Evolutionary conservation across 495 filamentous ascomycete genomes (phyloP), one percentile per base, ranked within the genome.

Genomic region (Collariella sp.): DNA sequence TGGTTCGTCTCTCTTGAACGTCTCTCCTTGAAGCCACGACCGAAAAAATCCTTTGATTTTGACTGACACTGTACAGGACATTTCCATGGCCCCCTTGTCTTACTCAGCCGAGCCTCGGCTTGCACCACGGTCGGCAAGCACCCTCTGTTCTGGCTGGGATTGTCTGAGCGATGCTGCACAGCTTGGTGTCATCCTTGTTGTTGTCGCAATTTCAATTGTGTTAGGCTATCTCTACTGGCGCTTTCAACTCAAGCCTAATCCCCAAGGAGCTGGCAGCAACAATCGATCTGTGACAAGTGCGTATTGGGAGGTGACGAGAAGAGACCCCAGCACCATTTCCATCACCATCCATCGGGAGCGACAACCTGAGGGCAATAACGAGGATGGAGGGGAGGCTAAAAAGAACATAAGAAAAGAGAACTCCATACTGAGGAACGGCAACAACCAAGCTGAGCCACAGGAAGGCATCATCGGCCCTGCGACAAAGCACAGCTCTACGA

Each of bases 81-180:
- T 13, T 3, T 16, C 10, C 3, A 38, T 38, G 35, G n/a, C n/a
- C 2, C n/a, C n/a, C n/a, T n/a, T 41, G n/a, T 5, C 39, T 19
- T 16, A 20, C 36, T 39, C 36, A 20, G 18, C 6, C 39, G 35
- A 38, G 5, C 11, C 15, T 12, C 35, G 11, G 15, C 35, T 13
- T 13, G 15, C 35, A 12, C 10, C 35, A n/a, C 35, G 35, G 15
- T 11, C 0, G n/a, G n/a, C n/a, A 23, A 47, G 26, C 24, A 36
- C 22, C 46, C 5, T 31, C 24, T 29, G 3, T 19, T 45, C 48
- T n/a, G 55, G 60, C 3, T 65, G 63, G 63, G 26, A 46, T 50
- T 65, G 63, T 39, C 46, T 65, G 16, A 52, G 38, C 20, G 46
- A 45, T 31, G 40, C 39, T 5, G 44, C 55, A 20, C 57, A 60